Evolutionary conservation across 805 yeast species (phyloP).

Genomic region (Candida mattraensis): DNA sequence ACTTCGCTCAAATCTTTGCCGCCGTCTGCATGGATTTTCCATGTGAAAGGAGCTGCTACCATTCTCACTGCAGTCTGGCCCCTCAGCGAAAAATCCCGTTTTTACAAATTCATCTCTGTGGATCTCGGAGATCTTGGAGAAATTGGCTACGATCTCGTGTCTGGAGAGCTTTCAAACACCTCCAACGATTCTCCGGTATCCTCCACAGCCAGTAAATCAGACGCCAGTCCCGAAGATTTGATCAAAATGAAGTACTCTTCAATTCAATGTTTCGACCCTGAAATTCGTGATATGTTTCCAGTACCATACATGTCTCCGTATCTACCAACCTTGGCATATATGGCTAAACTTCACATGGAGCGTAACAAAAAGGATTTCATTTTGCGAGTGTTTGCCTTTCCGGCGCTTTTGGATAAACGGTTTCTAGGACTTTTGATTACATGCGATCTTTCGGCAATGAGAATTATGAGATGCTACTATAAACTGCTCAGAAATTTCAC

Average conservation of each 20-base stretch:
- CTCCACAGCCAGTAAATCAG: constrained; percentile 7
- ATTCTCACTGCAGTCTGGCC: constrained; percentile 97
- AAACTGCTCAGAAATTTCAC: constrained; percentile 78
- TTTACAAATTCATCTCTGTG: constrained; percentile 72
- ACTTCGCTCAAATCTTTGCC: constrained; percentile 65
- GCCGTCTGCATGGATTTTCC: constrained; percentile 95
- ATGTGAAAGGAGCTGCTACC: constrained; percentile 95
- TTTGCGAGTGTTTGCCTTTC: constrained; percentile 85
- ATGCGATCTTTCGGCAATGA: constrained; percentile 85
- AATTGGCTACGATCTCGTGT: constrained; percentile 41
- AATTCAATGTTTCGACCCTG: constrained; percentile 80
- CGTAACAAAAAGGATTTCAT: constrained; percentile 83
- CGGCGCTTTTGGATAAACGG: constrained; percentile 82
- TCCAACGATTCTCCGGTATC: constrained; percentile 20
- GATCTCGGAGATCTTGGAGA: constrained; percentile 90
- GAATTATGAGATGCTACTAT: constrained; percentile 88
- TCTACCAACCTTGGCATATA: constrained; percentile 79
- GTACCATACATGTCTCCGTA: constrained; percentile 82
- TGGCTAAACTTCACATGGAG: constrained; percentile 81
- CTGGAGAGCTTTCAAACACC: constrained; percentile 33
- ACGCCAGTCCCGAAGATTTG: constrained; percentile 12
- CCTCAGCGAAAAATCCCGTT: constrained; percentile 63
- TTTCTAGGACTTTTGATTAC: constrained; percentile 75
- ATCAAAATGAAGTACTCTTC: constrained; percentile 46
- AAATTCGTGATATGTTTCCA: constrained; percentile 83